Percentiles rank a stretch among this genome's conserved stretches.
Evolutionary conservation across 208 protist species (phyloP).

Genomic region (Trypanosoma congolense): DNA sequence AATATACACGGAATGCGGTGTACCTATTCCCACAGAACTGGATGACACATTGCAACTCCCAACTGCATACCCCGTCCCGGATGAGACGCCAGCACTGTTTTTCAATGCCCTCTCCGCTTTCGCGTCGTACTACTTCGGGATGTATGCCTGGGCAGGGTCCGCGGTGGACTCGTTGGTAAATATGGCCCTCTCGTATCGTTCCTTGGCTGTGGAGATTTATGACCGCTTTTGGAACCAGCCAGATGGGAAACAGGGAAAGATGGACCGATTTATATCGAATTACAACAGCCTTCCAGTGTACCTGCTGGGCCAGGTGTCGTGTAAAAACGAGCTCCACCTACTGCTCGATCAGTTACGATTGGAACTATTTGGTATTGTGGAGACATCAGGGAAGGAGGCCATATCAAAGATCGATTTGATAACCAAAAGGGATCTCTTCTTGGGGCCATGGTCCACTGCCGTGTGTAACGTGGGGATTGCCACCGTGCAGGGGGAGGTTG

Average conservation of each 20-base stretch:
- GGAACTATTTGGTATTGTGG: conserved; percentile 42
- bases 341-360: conserved; percentile 40
- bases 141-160: conserved; percentile 38
- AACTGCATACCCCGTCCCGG: conserved; percentile 31
- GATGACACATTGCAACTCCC: neutral
- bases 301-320: conserved; percentile 33
- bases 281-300: conserved; percentile 45
- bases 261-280: conserved; percentile 46
- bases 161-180: conserved; percentile 25
- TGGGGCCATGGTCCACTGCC: conserved; percentile 54
- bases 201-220: conserved; percentile 29
- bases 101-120: conserved; percentile 38
- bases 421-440: conserved; percentile 43
- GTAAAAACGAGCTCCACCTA: conserved; percentile 79
- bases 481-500: conserved; percentile 59
- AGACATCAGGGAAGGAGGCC: conserved; percentile 33
- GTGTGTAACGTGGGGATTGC: conserved; percentile 53
- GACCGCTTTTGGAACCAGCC: conserved; percentile 41
- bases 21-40: conserved; percentile 55
- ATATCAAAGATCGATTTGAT: conserved; percentile 41
- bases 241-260: conserved; percentile 61
- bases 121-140: conserved; percentile 37
- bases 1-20: conserved; percentile 71
- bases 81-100: conserved; percentile 30
- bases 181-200: conserved; percentile 48